Conservation (phyloP, 805 yeast genomes). For the Ogataea glucozyma region DNA sequence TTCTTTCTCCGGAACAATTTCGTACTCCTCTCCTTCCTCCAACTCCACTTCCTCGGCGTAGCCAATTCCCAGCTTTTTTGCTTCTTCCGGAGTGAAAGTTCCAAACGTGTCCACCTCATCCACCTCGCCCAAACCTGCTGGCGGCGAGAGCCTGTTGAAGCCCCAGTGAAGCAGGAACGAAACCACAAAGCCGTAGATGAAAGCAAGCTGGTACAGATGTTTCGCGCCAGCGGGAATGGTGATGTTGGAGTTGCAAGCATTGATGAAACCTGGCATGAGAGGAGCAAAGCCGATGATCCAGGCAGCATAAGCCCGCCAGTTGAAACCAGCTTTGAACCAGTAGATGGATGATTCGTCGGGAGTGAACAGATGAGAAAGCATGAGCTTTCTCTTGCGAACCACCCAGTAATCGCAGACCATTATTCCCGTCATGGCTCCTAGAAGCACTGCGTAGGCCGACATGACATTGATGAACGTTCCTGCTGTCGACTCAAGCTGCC, state of each 20-base stretch:
- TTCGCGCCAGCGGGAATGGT: constrained; percentile 42
- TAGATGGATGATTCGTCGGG: constrained; percentile 44
- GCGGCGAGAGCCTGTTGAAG: constrained; percentile 39
- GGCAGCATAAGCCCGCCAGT: constrained; percentile 61
- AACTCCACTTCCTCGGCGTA: neutral
- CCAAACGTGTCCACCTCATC: constrained; percentile 39
- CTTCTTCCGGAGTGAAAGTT: constrained; percentile 36
- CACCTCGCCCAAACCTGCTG: constrained; percentile 33
- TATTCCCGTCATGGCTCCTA: constrained; percentile 75
- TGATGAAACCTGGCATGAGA: constrained; percentile 47
- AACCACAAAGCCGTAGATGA: constrained; percentile 43
- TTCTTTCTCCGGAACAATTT: neutral
- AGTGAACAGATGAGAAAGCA: constrained; percentile 60
- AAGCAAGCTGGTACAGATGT: constrained; percentile 45
- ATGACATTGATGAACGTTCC: constrained; percentile 31
- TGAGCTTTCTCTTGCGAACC: constrained; percentile 48
- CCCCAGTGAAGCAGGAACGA: constrained; percentile 42
- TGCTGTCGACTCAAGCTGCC: constrained; percentile 41
- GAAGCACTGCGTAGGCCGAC: constrained; percentile 33
- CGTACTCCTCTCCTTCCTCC: neutral
- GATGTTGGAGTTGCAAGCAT: constrained; percentile 24
- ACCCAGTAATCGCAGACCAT: constrained; percentile 61
- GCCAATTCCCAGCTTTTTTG: constrained; percentile 32
- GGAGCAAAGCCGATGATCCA: constrained; percentile 48
- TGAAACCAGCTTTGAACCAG: constrained; percentile 50